Conservation (phyloP, 805 yeast species). For the Lipomyces yamanashiensis region DNA sequence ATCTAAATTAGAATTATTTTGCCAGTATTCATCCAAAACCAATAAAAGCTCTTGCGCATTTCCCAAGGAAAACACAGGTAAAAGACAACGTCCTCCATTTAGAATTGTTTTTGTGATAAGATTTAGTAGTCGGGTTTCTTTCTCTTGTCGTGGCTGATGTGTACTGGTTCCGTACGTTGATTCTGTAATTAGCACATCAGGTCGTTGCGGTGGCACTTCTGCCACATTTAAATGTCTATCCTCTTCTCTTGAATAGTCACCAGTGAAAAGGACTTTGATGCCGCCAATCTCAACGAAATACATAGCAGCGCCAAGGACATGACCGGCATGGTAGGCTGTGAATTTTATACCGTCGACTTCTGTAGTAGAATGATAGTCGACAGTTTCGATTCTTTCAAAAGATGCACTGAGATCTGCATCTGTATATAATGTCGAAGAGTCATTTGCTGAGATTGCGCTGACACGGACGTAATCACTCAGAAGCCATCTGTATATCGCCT, state of each 20-base stretch:
- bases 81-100: constrained; percentile 87
- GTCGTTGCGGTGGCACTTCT: constrained; percentile 84
- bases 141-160: constrained; percentile 85
- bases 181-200: constrained; percentile 90
- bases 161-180: constrained; percentile 98
- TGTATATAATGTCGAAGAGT: constrained; percentile 62
- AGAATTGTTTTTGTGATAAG: constrained; percentile 80
- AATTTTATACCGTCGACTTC: constrained; percentile 93
- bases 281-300: constrained; percentile 94
- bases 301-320: constrained; percentile 98
- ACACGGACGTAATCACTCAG: constrained; percentile 93
- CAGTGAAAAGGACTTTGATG: constrained; percentile 84
- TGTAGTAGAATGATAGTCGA: constrained; percentile 93
- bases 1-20: constrained; percentile 77
- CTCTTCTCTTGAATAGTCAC: constrained; percentile 95
- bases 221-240: constrained; percentile 95
- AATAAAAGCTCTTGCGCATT: constrained; percentile 92
- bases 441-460: constrained; percentile 30
- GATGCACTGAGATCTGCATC: constrained; percentile 89
- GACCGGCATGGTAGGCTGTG: constrained; percentile 99
- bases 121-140: constrained; percentile 80
- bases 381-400: constrained; percentile 87
- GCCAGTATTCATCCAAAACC: constrained; percentile 95
- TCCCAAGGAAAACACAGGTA: constrained; percentile 96
- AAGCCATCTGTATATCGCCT: constrained; percentile 96